Base-by-base conservation (phyloP, 768 basidiomycete genomes). In the Suillus lakei region DNA sequence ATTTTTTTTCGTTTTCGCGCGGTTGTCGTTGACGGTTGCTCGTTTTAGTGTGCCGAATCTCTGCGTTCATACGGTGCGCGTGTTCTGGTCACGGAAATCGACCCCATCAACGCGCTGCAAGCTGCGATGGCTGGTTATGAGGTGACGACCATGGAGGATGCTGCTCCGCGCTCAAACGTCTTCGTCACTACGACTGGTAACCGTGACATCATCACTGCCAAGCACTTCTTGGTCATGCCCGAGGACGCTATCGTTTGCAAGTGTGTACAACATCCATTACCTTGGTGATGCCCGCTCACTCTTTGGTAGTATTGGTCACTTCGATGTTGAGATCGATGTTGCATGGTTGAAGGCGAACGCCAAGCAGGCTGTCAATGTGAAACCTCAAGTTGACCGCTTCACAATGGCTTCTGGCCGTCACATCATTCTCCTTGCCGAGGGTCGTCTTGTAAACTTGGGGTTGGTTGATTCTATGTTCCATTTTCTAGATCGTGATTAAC, bases 111-210 rank as follows among this genome's bases (percentile, higher is more conserved):
- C 79, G 98, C 97, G 59, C 91, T 99, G 66, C 98, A 99, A 80
- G 98, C 98, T 71, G 97, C 96, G 63, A 99, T 99, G 98, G 96
- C 95, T 74, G 98, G 98, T 64, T 99, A 96, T 78, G 97, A 99
- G 80, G 97, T 99, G 66, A 91, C 91, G 65, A 98, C 96, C 63
- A 98, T 99, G 96, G 97, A 99, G 74, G 96, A 98, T 43, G 95
- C 94, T 69, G 98, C 97, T 53, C 84, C 88, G 65, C 89, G 92
- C 41, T 78, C 87, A 67, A 98, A 99, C 81, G 78, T 99, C 76
- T 98, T 99, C 72, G 95, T 99, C 67, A 99, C 98, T 72, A 98
- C 96, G 73, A 99, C 98, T 54, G 98, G 98, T 76, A 98, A 98
- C 87, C 85, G 97, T 75, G 98, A 99, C 77, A 99, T 99, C 82